These are phyloP conservation scores for Daedaleopsis nitida DNA, from an alignment of 768 basidiomycete genomes.

Conservation along the genomic window DNA sequence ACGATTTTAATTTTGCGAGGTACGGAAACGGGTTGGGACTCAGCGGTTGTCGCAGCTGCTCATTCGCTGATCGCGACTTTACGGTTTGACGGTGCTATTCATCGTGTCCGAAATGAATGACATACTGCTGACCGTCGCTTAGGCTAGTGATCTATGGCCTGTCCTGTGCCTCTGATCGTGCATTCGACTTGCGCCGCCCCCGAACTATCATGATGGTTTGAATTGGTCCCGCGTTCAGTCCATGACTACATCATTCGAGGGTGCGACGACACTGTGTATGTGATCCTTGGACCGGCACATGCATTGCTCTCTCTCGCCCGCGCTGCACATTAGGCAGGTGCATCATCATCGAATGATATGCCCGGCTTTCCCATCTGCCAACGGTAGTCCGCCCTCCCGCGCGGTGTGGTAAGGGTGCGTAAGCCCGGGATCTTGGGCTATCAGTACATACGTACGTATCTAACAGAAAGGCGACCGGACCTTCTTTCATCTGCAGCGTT, in stretches of 20 bases:
- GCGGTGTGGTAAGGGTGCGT: not conserved
- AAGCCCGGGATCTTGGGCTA: constrained; percentile 7
- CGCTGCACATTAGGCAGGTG: constrained; percentile 7
- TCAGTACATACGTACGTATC: constrained; percentile 6
- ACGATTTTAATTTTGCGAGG: constrained; percentile 2
- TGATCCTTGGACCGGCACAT: not conserved
- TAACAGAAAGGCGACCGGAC: constrained; percentile 20
- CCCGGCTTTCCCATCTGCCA: not conserved
- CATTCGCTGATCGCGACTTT: not conserved
- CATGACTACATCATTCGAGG: constrained; percentile 2
- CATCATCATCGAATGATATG: not conserved
- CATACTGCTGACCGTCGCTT: constrained; percentile 7
- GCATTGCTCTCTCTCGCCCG: not conserved
- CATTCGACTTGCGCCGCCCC: constrained; percentile 3
- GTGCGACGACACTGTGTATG: not conserved
- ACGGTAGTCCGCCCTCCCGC: not conserved
- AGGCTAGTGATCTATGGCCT: constrained; percentile 2
- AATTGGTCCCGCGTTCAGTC: constrained; percentile 6
- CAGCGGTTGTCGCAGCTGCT: not conserved
- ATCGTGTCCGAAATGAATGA: not conserved
- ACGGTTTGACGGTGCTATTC: not conserved
- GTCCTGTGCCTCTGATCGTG: constrained; percentile 9
- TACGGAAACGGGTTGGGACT: not conserved
- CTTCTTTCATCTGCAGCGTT: constrained; percentile 10
- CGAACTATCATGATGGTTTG: constrained; percentile 13